These are phyloP conservation scores for Aspergillus biplanus DNA, from an alignment of 495 filamentous ascomycete genomes.

Conservation along the genomic window DNA sequence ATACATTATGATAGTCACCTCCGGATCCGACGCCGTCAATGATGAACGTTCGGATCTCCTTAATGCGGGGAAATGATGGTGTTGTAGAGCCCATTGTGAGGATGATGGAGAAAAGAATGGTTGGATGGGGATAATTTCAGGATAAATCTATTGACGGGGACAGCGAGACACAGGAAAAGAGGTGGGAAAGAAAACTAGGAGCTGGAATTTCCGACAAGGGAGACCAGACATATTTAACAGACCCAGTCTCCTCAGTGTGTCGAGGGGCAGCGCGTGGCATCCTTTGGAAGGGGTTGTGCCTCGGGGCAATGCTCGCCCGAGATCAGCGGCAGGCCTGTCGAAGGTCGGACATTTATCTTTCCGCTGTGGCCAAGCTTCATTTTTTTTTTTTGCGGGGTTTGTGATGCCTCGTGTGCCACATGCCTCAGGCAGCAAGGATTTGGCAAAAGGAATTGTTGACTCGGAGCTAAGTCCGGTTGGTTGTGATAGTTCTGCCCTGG, in stretches of 20 bases:
- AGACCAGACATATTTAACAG: conserved; percentile 20
- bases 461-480: too few species aligned
- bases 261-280: not conserved
- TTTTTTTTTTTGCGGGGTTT: conserved; percentile 3
- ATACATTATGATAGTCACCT: conserved; percentile 92
- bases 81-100: conserved; percentile 39
- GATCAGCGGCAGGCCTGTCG: conserved; percentile 16
- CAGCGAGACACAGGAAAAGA: conserved; percentile 8
- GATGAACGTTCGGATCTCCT: conserved; percentile 77
- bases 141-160: not conserved
- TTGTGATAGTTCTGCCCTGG: too few species aligned
- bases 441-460: not conserved
- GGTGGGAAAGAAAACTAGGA: conserved; percentile 19
- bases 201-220: conserved; percentile 4
- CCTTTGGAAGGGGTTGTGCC: conserved; percentile 16
- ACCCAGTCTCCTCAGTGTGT: not conserved
- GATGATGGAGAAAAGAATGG: conserved; percentile 11
- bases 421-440: too few species aligned
- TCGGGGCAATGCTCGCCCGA: conserved; percentile 45
- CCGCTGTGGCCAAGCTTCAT: not conserved
- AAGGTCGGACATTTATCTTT: conserved; percentile 22
- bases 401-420: not conserved
- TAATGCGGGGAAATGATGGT: conserved; percentile 60
- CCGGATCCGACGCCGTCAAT: conserved; percentile 85
- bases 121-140: not conserved